phyloP scores from a whole-genome alignment of 805 yeast species.

The Lipomyces yamanashiensis region DNA sequence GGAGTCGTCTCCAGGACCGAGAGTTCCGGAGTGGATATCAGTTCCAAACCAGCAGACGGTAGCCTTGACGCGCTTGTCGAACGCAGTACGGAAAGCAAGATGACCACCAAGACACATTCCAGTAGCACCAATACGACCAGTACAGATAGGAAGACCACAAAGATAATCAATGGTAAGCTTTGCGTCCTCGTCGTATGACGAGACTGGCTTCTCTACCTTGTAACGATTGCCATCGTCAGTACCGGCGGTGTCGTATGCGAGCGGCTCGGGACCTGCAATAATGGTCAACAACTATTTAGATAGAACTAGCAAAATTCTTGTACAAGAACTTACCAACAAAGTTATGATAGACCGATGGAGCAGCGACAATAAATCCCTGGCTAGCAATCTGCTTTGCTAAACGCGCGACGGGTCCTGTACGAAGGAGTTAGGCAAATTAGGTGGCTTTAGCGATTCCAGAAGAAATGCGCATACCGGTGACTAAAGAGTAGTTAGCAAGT shows the following conservation, averaged over 20 bases:
- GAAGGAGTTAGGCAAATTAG: conserved; percentile 22
- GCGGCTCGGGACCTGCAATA: conserved; percentile 54
- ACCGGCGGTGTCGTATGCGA: conserved; percentile 72
- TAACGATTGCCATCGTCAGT: conserved; percentile 74
- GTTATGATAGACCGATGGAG: conserved; percentile 80
- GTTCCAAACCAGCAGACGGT: conserved; percentile 80
- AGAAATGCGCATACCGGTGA: conserved; percentile 19
- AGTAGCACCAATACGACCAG: conserved; percentile 76
- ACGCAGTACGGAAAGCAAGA: conserved; percentile 70
- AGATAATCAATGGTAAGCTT: conserved; percentile 67
- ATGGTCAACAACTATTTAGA: not conserved
- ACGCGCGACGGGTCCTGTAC: conserved; percentile 74
- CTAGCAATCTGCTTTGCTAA: conserved; percentile 80
- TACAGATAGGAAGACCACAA: conserved; percentile 61
- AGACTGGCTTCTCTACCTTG: conserved; percentile 68
- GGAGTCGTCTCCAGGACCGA: conserved; percentile 76
- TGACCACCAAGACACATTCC: conserved; percentile 92
- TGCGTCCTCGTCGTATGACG: conserved; percentile 78
- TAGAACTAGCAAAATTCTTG: not conserved
- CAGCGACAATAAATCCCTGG: conserved; percentile 77
- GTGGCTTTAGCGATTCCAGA: not conserved
- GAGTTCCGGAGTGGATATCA: conserved; percentile 69
- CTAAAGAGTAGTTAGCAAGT: not conserved
- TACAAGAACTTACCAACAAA: conserved; percentile 50
- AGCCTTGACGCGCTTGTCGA: conserved; percentile 67